Conservation (phyloP, 805 yeast genomes). For the Saccharomycopsis fermentans region DNA sequence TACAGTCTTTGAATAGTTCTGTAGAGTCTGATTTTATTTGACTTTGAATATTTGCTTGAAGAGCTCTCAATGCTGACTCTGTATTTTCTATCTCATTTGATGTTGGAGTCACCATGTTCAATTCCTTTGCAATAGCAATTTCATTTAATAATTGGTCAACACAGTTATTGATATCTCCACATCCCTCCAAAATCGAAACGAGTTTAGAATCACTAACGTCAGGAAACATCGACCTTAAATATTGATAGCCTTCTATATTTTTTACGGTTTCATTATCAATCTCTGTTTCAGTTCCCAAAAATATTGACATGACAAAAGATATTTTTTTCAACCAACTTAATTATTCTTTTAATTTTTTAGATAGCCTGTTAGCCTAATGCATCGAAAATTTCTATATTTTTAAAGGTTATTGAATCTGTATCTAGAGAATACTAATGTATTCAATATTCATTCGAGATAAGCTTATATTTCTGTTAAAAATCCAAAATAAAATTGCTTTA, state of each 20-base stretch:
- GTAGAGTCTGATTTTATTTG: neutral
- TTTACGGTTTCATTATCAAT: neutral
- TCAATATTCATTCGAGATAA: too few relatives aligned
- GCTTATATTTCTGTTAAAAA: too few relatives aligned
- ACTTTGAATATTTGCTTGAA: neutral
- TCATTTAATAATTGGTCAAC: conserved; percentile 25
- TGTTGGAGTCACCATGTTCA: neutral
- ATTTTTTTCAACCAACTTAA: too few relatives aligned
- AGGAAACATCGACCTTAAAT: conserved; percentile 38
- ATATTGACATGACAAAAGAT: too few relatives aligned
- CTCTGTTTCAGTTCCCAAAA: too few relatives aligned
- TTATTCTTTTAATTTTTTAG: too few relatives aligned
- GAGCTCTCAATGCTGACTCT: neutral
- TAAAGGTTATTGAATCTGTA: too few relatives aligned
- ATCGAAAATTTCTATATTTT: too few relatives aligned
- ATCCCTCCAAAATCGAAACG: conserved; percentile 23
- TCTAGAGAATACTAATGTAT: too few relatives aligned
- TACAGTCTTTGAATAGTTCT: neutral
- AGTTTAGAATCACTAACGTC: conserved; percentile 26
- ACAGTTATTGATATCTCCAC: conserved; percentile 26
- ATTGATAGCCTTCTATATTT: conserved; percentile 4
- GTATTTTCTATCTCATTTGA: neutral
- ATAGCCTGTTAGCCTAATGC: too few relatives aligned
- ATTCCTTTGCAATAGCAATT: conserved; percentile 9
- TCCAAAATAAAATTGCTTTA: too few relatives aligned